phyloP scores from a whole-genome alignment of 106 monocot species.

The Agapanthus africanus region DNA sequence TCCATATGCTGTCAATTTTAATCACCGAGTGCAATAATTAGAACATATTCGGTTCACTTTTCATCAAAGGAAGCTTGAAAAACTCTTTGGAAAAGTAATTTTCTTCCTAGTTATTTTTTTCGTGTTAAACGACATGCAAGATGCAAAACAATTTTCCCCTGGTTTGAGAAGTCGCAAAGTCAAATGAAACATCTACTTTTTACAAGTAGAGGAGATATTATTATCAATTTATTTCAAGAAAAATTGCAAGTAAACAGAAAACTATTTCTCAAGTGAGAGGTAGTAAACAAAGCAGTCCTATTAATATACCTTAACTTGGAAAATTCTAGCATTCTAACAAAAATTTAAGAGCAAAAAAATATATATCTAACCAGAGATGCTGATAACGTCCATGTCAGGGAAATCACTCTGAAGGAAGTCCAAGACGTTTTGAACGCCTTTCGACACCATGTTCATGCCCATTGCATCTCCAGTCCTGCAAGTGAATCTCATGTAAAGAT shows the following conservation, averaged over 20 bases:
- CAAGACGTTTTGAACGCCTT: constrained; percentile 81
- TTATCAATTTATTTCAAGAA: neutral
- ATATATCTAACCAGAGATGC: constrained; percentile 55
- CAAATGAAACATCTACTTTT: neutral
- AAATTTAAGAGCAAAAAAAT: constrained; percentile 1
- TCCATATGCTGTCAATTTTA: neutral
- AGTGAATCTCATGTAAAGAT: constrained; percentile 72
- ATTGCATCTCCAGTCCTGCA: constrained; percentile 89
- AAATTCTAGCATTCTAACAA: neutral
- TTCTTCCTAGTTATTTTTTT: neutral
- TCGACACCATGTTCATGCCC: constrained; percentile 97
- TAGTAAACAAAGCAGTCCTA: neutral
- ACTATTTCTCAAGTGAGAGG: neutral
- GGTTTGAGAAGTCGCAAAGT: neutral
- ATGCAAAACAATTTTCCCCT: neutral
- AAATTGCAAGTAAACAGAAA: neutral
- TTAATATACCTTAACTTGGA: neutral
- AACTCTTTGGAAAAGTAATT: neutral
- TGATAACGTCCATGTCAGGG: constrained; percentile 75
- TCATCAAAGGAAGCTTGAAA: neutral
- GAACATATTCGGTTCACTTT: neutral
- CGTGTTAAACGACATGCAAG: neutral
- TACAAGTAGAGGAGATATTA: too few species aligned
- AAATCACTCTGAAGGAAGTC: constrained; percentile 66
- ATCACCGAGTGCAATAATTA: neutral